Evolutionary conservation across 352 stramenopile species (phyloP).

Genomic region (Globisporangium rhizosaccharum): DNA sequence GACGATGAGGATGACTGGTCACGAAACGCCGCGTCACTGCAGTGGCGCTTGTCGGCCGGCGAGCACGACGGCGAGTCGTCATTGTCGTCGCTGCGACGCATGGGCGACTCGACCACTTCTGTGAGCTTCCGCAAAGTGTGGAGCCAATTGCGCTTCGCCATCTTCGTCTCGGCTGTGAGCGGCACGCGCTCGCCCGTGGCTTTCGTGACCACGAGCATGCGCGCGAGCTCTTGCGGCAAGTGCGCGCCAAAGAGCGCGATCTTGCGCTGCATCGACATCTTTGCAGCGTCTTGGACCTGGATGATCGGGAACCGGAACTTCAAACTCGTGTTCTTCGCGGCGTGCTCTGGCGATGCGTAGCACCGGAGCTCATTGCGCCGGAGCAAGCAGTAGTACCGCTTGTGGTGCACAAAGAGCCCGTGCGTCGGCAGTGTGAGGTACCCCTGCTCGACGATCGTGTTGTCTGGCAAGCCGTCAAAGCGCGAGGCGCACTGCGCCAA

Average conservation of each 20-base stretch:
- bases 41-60: slow-evolving; percentile 9
- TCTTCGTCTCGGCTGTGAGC: slow-evolving; percentile 10
- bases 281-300: slow-evolving; percentile 51
- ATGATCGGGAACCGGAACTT: slow-evolving; percentile 50
- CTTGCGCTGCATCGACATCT: slow-evolving; percentile 55
- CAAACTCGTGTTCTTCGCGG: slow-evolving; percentile 33
- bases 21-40: not conserved
- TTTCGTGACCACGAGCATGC: slow-evolving; percentile 70
- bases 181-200: slow-evolving; percentile 50
- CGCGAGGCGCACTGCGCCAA: slow-evolving; percentile 36
- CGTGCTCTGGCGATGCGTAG: slow-evolving; percentile 45
- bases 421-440: slow-evolving; percentile 48
- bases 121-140: slow-evolving; percentile 17
- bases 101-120: slow-evolving; percentile 4
- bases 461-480: slow-evolving; percentile 38
- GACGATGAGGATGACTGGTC: not conserved
- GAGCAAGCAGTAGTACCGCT: slow-evolving; percentile 66
- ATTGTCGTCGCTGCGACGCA: not conserved
- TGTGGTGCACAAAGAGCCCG: slow-evolving; percentile 53
- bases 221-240: slow-evolving; percentile 35
- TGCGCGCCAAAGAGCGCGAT: slow-evolving; percentile 51
- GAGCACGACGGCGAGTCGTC: slow-evolving; percentile 4
- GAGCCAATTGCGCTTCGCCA: slow-evolving; percentile 17
- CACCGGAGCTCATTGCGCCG: slow-evolving; percentile 35
- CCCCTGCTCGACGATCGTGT: slow-evolving; percentile 68